These are phyloP conservation scores for Salix caprea DNA, from an alignment of 345 rosid species.

Conservation along the genomic window DNA sequence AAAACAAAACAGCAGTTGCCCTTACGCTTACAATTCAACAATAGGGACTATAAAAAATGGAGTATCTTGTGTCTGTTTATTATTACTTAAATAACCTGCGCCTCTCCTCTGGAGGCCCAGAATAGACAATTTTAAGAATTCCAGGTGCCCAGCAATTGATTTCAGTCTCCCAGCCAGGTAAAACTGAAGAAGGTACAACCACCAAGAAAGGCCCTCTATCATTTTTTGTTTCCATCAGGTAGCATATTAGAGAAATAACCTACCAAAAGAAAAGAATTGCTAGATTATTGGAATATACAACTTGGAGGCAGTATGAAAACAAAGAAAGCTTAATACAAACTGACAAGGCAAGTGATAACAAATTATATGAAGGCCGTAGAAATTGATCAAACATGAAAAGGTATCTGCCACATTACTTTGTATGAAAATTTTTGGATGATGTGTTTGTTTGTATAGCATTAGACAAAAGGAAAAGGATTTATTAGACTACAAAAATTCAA, in stretches of 20 bases:
- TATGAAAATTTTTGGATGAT: background rate
- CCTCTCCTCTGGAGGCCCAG: constrained; percentile 91
- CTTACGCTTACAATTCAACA: constrained; percentile 11
- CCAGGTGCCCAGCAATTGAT: constrained; percentile 83
- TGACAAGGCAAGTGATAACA: background rate
- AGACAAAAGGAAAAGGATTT: background rate
- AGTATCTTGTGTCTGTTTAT: constrained; percentile 4
- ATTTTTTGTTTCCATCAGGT: constrained; percentile 83
- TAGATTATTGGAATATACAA: constrained; percentile 6
- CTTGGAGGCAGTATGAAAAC: background rate
- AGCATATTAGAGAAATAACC: constrained; percentile 81
- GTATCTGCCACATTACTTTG: background rate
- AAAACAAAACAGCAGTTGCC: constrained; percentile 18
- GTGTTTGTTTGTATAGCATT: background rate
- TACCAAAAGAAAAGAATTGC: constrained; percentile 19
- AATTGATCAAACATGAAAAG: background rate
- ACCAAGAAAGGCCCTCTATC: constrained; percentile 91
- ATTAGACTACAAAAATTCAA: constrained; percentile 5
- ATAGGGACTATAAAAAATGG: background rate
- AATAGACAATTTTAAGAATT: constrained; percentile 64
- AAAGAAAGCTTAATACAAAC: background rate
- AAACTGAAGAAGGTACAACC: constrained; percentile 88
- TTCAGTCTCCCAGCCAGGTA: constrained; percentile 91
- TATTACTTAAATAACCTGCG: constrained; percentile 79
- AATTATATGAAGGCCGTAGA: background rate